Evolutionary conservation across 75 land plant genomes (phyloP).

Genomic region (Chamaecyparis obtusa): DNA sequence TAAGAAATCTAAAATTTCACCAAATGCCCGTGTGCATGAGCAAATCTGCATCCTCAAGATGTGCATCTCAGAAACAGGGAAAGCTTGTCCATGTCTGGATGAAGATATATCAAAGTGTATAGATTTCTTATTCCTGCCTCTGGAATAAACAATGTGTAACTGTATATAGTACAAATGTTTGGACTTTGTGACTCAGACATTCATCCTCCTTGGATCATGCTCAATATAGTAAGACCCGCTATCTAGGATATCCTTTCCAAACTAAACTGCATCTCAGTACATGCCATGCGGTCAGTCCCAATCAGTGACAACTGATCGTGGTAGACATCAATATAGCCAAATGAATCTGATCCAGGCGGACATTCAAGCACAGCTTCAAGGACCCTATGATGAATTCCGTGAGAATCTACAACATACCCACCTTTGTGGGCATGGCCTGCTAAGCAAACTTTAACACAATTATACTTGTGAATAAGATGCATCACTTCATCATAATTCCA

Average conservation of each 20-base stretch:
- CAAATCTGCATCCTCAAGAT: neutral
- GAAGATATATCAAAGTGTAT: neutral
- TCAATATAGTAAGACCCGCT: neutral
- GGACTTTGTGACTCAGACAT: neutral
- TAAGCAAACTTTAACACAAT: conserved; percentile 86
- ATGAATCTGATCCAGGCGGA: conserved; percentile 85
- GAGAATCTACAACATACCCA: conserved; percentile 74
- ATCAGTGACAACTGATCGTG: conserved; percentile 52
- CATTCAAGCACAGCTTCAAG: conserved; percentile 96
- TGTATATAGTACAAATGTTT: neutral
- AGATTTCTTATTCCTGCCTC: neutral
- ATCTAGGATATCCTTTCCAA: neutral
- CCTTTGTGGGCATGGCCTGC: conserved; percentile 94
- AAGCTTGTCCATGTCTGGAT: neutral
- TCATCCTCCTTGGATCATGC: neutral
- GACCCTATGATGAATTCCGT: conserved; percentile 84
- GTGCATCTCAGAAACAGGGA: neutral
- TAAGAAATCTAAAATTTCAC: neutral
- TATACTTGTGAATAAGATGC: conserved; percentile 66
- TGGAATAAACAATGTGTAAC: neutral
- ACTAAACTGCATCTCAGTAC: conserved; percentile 58
- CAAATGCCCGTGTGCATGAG: neutral
- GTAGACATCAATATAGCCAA: conserved; percentile 80
- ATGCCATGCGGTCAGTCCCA: conserved; percentile 65
- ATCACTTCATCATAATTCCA: conserved; percentile 96